Evolutionary conservation across 2,329 filamentous ascomycete genomes (phyloP), one percentile per base, ranked within the genome.

Genomic region (Saccharata proteae): DNA sequence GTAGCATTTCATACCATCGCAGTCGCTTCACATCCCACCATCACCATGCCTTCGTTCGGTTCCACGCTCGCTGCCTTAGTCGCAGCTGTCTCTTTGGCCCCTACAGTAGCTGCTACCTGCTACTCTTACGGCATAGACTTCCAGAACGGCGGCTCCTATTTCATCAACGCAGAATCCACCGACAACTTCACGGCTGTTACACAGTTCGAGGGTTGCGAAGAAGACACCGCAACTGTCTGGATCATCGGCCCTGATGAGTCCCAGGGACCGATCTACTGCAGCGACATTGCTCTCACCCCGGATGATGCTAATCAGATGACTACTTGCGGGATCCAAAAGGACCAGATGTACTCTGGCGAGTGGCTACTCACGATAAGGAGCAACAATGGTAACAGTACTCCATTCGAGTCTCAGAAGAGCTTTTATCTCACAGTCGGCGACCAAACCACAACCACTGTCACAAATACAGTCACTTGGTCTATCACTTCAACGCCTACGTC

Each of bases 351-450:
- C n/a, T 52, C 54, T 25, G 61, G 61, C 5, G 52, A 57, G 19
- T 64, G 58, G 55, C 54, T 58, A 4, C 45, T 65, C 7, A 38
- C 64, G 10, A 47, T 65, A 5, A 41, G 59, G 19, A 62, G 62
- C 20, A 59, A 64, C 39, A 64, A 64, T 36, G 59, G 51, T 21
- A 46, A 54, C 24, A 58, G 54, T 12, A 48, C 55, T 14, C 59
- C 61, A 1, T 61, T 64, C 29, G 60, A 55, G 12, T 63, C 56
- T 49, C 46, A 64, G 40, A 51, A 61, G 44, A 57, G 61, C 46
- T 54, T 47, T 41, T 50, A 24, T 16, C 39, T 49, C 8, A 42
- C 32, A 16, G 43, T 50, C 7, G 53, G 51, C 5, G 38, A 43
- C 9, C 51, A 53, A 34, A 43, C 39, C 4, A 55, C 51, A 5